Base-by-base conservation (phyloP, 805 yeast genomes). In the Saturnispora dispora region DNA sequence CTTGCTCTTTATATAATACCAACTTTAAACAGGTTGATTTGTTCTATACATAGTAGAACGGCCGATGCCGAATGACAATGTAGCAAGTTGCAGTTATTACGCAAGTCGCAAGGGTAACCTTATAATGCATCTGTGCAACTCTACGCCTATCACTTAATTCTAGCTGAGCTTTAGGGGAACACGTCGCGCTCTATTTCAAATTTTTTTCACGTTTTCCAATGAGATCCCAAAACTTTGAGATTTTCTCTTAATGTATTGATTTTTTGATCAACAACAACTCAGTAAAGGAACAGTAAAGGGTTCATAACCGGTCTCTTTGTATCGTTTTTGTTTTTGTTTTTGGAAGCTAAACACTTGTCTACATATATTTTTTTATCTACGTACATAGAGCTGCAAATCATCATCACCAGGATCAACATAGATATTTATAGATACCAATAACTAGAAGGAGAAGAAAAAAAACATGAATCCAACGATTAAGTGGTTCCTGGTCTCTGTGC, bases 401-500 rank as follows among this genome's bases (percentile, higher is more conserved):
- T 4, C 15, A 13, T 30, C 4, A 30, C n/a, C 5, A 30, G 33
- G 33, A 30, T 30, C 33, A 30, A 30, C 8, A 30, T 11, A 10
- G 4, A 30, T 30, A 30, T 30, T 30, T 30, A 30, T 30, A 30
- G 33, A 30, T 30, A 30, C 10, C 33, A 30, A 30, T 13, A 30
- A 30, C 13, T 15, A 39, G 32, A 28, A 25, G 22, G 46, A 39
- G n/a, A 13, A 22, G 8, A 25, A 25, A 25, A 25, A 25, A 25
- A 25, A 25, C 28, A 25, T 48, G 25, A 46, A 46, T 13, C 36
- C 25, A 41, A 41, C 43, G 10, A 8, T 48, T 13, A 48, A 47
- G 48, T 25, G 20, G 45, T 35, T 52, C 8, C 33, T 27, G 57
- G 47, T 39, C 45, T 48, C 51, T 22, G 48, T 54, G 27, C 30